phyloP scores from a whole-genome alignment of 2,329 filamentous ascomycete genomes.

The Ascochyta rabiei region DNA sequence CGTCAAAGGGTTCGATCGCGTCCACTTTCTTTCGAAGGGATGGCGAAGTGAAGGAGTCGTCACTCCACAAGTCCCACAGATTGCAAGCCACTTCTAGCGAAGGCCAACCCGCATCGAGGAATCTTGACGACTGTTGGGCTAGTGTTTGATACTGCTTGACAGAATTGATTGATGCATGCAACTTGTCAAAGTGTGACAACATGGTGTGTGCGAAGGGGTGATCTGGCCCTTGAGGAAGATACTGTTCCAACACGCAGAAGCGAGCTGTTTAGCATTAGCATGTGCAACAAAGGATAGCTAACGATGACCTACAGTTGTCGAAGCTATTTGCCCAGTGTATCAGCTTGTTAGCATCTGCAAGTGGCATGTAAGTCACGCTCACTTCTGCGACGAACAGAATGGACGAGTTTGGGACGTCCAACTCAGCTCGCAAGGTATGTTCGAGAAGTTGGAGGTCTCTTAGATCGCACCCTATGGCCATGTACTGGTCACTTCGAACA shows the following conservation, averaged over 20 bases:
- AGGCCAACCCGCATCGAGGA: slow-evolving; percentile 71
- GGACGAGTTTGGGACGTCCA: slow-evolving; percentile 63
- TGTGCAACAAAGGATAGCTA: neutral
- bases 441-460: slow-evolving; percentile 69
- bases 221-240: slow-evolving; percentile 75
- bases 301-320: slow-evolving; percentile 63
- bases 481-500: slow-evolving; percentile 68
- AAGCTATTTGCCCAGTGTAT: slow-evolving; percentile 79
- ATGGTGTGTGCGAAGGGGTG: slow-evolving; percentile 89
- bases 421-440: slow-evolving; percentile 61
- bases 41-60: slow-evolving; percentile 67
- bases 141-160: slow-evolving; percentile 72
- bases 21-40: slow-evolving; percentile 69
- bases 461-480: slow-evolving; percentile 82
- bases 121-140: slow-evolving; percentile 70
- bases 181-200: slow-evolving; percentile 80
- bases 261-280: slow-evolving; percentile 58
- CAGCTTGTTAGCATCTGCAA: slow-evolving; percentile 71
- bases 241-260: slow-evolving; percentile 87
- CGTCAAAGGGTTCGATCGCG: slow-evolving; percentile 81
- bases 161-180: slow-evolving; percentile 78
- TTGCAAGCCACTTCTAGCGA: slow-evolving; percentile 64
- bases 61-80: slow-evolving; percentile 83
- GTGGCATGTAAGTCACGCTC: slow-evolving; percentile 88
- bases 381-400: slow-evolving; percentile 89